phyloP scores from a whole-genome alignment of 192 early-diverging fungal genomes.

The Chytriomyces sp. region DNA sequence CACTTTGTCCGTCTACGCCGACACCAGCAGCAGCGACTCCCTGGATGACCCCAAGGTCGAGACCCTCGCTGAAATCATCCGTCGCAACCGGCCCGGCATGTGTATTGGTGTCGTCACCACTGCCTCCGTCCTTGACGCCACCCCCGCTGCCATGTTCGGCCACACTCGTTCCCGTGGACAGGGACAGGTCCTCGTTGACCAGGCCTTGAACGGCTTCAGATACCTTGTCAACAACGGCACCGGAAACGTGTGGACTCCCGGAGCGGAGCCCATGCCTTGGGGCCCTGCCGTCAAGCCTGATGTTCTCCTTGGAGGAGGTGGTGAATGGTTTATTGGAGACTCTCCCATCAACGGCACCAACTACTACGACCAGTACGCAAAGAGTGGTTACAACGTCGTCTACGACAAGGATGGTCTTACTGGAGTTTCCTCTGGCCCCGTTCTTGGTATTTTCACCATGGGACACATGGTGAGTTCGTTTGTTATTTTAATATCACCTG shows the following conservation, averaged over 20 bases:
- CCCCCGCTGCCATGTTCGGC: conserved; percentile 62
- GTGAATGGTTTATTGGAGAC: conserved; percentile 54
- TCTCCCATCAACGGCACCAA: conserved; percentile 20
- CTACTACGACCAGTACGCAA: conserved; percentile 41
- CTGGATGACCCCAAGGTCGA: conserved; percentile 70
- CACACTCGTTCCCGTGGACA: conserved; percentile 62
- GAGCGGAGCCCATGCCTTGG: conserved; percentile 23
- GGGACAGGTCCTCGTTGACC: conserved; percentile 57
- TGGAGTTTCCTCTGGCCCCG: conserved; percentile 52
- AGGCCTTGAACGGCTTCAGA: conserved; percentile 54
- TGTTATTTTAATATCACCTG: background rate
- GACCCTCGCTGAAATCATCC: conserved; percentile 60
- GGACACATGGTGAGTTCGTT: conserved; percentile 42
- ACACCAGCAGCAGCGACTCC: conserved; percentile 51
- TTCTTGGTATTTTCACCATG: conserved; percentile 65
- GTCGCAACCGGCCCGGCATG: conserved; percentile 58
- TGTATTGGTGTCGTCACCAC: conserved; percentile 71
- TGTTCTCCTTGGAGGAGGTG: conserved; percentile 68
- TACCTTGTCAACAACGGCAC: conserved; percentile 9
- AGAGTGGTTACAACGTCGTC: conserved; percentile 62
- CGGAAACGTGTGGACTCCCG: conserved; percentile 9
- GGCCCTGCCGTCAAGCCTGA: conserved; percentile 57
- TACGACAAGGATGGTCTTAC: conserved; percentile 46
- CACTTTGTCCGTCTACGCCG: conserved; percentile 63
- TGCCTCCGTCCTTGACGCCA: conserved; percentile 63